A percentile compares a stretch with the other conserved stretches of the same genome.
Evolutionary conservation across 2,329 filamentous ascomycete genomes (phyloP).

Genomic region (Clonostachys chloroleuca): DNA sequence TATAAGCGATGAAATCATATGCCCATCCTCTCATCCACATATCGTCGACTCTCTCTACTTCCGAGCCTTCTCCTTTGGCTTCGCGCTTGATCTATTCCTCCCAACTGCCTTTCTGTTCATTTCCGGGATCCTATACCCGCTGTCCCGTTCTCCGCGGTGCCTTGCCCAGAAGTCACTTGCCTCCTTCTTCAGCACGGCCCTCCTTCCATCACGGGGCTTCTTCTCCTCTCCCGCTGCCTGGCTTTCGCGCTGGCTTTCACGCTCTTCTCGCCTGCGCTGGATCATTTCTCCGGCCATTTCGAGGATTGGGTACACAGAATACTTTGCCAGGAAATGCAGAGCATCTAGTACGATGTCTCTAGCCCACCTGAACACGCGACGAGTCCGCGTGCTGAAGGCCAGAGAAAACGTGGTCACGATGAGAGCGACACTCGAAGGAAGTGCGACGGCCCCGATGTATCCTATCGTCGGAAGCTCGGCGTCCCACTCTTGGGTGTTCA

Average conservation of each 20-base stretch:
- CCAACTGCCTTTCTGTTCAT: slow-evolving; percentile 18
- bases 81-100: slow-evolving; percentile 1
- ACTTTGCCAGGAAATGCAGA: background rate
- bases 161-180: slow-evolving; percentile 35
- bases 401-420: slow-evolving; percentile 45
- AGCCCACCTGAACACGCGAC: slow-evolving; percentile 19
- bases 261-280: slow-evolving; percentile 1
- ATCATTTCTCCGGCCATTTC: background rate
- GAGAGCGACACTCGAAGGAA: slow-evolving; percentile 41
- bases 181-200: slow-evolving; percentile 16
- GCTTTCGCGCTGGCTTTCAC: slow-evolving; percentile 1
- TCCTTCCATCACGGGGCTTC: slow-evolving; percentile 5
- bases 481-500: slow-evolving; percentile 60
- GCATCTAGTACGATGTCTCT: slow-evolving; percentile 1
- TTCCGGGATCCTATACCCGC: slow-evolving; percentile 29
- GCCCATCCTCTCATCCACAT: too few species aligned
- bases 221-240: slow-evolving; percentile 10
- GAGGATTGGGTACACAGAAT: slow-evolving; percentile 11
- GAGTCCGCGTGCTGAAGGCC: slow-evolving; percentile 48
- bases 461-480: slow-evolving; percentile 32
- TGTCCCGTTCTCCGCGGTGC: slow-evolving; percentile 29
- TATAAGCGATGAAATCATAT: too few species aligned
- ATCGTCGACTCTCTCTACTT: too few species aligned
- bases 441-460: slow-evolving; percentile 41
- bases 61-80: background rate